Evolutionary conservation across 805 yeast species (phyloP).

Genomic region (Tetrapisispora taiwanensis): DNA sequence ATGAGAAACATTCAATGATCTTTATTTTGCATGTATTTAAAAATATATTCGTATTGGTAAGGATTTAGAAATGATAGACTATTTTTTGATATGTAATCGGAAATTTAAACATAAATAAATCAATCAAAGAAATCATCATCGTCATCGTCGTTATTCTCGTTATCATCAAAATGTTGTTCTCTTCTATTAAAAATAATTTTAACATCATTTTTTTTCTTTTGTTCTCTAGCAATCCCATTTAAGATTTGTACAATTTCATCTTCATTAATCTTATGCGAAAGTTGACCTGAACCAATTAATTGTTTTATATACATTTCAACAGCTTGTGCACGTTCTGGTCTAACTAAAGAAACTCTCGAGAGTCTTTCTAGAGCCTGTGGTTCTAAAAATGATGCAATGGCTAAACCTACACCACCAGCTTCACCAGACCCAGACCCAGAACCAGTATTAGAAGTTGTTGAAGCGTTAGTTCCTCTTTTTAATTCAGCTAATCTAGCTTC

Average conservation of each 20-base stretch:
- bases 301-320: conserved; percentile 73
- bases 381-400: conserved; percentile 60
- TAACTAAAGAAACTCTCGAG: conserved; percentile 75
- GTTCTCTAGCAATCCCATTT: conserved; percentile 71
- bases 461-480: conserved; percentile 37
- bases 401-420: conserved; percentile 12
- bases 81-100: not conserved
- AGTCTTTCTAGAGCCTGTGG: conserved; percentile 82
- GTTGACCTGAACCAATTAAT: conserved; percentile 66
- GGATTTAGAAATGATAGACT: too few relatives aligned
- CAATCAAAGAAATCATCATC: conserved; percentile 39
- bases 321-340: conserved; percentile 82
- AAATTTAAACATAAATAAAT: not conserved
- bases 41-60: too few relatives aligned
- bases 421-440: conserved; percentile 6
- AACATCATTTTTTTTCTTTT: conserved; percentile 49
- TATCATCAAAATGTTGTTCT: conserved; percentile 30
- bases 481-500: conserved; percentile 86
- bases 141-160: conserved; percentile 31
- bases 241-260: conserved; percentile 72
- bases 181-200: conserved; percentile 56
- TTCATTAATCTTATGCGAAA: conserved; percentile 62
- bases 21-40: too few relatives aligned
- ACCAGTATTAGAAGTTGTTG: conserved; percentile 27
- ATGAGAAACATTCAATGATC: too few relatives aligned